Conservation (phyloP, 768 basidiomycete species). For the Pulveroboletus sp. region DNA sequence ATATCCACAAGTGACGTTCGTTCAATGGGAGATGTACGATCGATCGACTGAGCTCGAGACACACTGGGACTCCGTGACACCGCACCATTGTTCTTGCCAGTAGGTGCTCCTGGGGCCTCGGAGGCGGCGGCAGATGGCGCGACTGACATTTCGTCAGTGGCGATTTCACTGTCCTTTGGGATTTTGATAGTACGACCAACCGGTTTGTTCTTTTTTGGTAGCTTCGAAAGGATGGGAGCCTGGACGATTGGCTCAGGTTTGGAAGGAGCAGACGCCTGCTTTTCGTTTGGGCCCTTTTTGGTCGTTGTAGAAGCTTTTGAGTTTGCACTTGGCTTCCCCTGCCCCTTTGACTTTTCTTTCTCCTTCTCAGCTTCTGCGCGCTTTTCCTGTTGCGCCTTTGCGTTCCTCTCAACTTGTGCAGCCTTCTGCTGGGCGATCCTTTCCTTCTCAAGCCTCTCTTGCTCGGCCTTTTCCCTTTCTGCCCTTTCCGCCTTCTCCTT, state of each 20-base stretch:
- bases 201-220: conserved; percentile 82
- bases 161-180: conserved; percentile 55
- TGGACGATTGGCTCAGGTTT: conserved; percentile 46
- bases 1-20: conserved; percentile 56
- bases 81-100: conserved; percentile 29
- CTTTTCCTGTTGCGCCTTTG: conserved; percentile 33
- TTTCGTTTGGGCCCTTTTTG: conserved; percentile 20
- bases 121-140: conserved; percentile 45
- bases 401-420: conserved; percentile 32
- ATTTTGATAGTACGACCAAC: conserved; percentile 54
- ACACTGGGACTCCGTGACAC: conserved; percentile 49
- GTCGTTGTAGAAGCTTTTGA: conserved; percentile 19
- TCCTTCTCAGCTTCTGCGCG: conserved; percentile 27
- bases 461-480: conserved; percentile 36
- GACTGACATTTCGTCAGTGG: conserved; percentile 40
- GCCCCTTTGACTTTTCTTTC: conserved; percentile 29
- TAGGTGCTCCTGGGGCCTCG: conserved; percentile 43
- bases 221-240: conserved; percentile 74
- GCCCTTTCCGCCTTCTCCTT: conserved; percentile 37
- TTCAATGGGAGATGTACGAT: conserved; percentile 43
- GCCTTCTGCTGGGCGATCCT: conserved; percentile 29
- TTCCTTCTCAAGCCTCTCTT: conserved; percentile 42
- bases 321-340: conserved; percentile 21
- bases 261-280: conserved; percentile 15
- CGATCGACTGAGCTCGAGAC: conserved; percentile 62